phyloP scores from a whole-genome alignment of 345 rosid species.

The Lepidium sativum region DNA sequence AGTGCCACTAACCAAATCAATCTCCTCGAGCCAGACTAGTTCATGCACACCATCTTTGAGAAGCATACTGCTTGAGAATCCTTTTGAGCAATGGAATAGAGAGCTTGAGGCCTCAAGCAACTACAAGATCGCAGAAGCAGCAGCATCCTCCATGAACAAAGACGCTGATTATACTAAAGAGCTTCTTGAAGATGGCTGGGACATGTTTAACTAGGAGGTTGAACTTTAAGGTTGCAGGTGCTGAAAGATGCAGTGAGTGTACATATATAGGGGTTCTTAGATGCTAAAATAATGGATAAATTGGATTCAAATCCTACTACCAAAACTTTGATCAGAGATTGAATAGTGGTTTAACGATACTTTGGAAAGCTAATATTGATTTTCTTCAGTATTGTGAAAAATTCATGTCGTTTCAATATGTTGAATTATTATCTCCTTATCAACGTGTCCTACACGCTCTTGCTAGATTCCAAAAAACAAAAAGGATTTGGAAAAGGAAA shows the following conservation, averaged over 20 bases:
- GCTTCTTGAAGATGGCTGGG: slow-evolving; percentile 65
- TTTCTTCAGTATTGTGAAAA: background rate
- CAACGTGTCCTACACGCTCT: background rate
- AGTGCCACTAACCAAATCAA: slow-evolving; percentile 47
- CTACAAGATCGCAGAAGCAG: slow-evolving; percentile 22
- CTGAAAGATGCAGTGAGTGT: slow-evolving; percentile 4
- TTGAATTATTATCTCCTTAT: too few species aligned
- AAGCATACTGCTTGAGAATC: slow-evolving; percentile 19
- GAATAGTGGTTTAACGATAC: background rate
- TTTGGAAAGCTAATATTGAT: slow-evolving; percentile 2
- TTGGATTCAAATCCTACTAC: background rate
- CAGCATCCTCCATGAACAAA: background rate
- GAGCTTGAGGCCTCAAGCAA: slow-evolving; percentile 8
- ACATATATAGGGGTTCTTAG: background rate
- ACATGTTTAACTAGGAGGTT: slow-evolving; percentile 29
- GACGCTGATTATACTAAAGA: slow-evolving; percentile 17
- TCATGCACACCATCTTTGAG: slow-evolving; percentile 46
- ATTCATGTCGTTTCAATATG: too few species aligned
- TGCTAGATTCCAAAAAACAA: background rate
- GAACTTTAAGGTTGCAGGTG: slow-evolving; percentile 3
- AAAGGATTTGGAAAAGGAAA: background rate
- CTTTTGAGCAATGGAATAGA: background rate
- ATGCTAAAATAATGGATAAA: slow-evolving; percentile 8
- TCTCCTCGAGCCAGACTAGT: slow-evolving; percentile 57
- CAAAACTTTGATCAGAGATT: background rate